Conservation (phyloP, 176 grass and related monocot genomes). For the Ampelocalamus luodianensis region DNA sequence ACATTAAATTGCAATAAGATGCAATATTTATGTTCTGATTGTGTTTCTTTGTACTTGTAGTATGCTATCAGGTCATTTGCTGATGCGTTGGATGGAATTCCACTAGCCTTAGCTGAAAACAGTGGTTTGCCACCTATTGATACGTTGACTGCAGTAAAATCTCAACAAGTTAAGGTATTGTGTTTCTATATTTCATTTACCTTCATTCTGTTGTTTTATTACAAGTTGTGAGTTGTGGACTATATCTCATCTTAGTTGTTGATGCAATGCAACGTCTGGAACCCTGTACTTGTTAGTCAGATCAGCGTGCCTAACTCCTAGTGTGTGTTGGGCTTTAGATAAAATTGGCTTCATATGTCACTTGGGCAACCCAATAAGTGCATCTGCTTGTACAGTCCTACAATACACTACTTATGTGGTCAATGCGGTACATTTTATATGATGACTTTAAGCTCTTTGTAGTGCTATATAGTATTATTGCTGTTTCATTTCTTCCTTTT, state of each 20-base stretch:
- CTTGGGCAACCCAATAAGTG: background rate
- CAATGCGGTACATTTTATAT: background rate
- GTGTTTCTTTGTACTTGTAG: constrained; percentile 51
- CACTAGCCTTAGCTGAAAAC: constrained; percentile 87
- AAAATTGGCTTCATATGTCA: background rate
- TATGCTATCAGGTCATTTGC: constrained; percentile 95
- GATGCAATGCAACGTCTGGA: background rate
- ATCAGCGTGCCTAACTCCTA: background rate
- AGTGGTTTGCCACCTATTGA: constrained; percentile 83
- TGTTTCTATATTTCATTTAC: background rate
- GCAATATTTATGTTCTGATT: constrained; percentile 9
- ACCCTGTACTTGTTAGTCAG: background rate
- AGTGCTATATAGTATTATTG: background rate
- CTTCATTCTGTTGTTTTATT: background rate
- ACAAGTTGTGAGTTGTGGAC: background rate
- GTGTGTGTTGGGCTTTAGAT: background rate
- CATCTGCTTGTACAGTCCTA: background rate
- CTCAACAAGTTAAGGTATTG: constrained; percentile 85
- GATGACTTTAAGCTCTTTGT: background rate
- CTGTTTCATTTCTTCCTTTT: background rate
- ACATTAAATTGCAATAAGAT: background rate
- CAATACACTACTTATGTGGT: background rate
- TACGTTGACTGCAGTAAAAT: constrained; percentile 81
- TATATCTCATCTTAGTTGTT: background rate
- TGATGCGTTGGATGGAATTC: constrained; percentile 76